A percentile compares a stretch with the other conserved stretches of the same genome.
Conservation (phyloP, 2,329 filamentous ascomycete species). For the Xenoacremonium recifei region DNA sequence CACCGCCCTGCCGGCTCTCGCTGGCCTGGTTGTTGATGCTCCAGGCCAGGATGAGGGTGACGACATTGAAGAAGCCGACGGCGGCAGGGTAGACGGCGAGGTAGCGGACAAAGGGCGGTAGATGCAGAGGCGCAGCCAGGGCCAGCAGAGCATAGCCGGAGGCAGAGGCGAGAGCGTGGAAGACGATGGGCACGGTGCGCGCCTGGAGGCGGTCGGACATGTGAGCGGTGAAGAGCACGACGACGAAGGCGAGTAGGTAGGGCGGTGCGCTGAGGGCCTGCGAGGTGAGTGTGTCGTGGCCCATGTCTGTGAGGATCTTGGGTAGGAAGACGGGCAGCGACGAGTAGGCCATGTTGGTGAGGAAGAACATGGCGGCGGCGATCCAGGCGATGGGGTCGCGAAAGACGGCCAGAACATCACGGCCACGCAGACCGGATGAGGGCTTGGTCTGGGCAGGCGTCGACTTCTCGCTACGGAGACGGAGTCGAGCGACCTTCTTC, state of each 20-base stretch:
- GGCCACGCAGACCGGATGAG: constrained; percentile 45
- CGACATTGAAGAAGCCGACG: constrained; percentile 78
- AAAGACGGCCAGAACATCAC: constrained; percentile 52
- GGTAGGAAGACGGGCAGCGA: constrained; percentile 87
- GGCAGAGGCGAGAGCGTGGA: constrained; percentile 66
- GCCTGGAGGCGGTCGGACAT: constrained; percentile 65
- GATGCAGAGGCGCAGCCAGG: constrained; percentile 47
- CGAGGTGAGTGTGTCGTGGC: constrained; percentile 62
- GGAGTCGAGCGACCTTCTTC: constrained; percentile 67
- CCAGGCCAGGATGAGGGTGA: constrained; percentile 85
- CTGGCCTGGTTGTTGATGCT: constrained; percentile 80
- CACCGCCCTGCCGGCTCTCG: constrained; percentile 68
- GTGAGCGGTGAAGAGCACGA: constrained; percentile 70
- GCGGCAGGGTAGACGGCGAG: constrained; percentile 75
- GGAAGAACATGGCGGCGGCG: constrained; percentile 80
- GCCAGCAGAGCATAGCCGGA: constrained; percentile 60
- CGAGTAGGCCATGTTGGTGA: constrained; percentile 83
- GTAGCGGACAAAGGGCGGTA: constrained; percentile 59
- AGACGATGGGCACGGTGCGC: constrained; percentile 65
- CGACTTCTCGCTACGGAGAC: constrained; percentile 56
- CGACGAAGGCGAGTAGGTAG: constrained; percentile 71
- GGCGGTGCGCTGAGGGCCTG: constrained; percentile 82
- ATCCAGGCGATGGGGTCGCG: constrained; percentile 53
- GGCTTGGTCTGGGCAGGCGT: constrained; percentile 16
- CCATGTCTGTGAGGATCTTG: constrained; percentile 75